phyloP scores from a whole-genome alignment of 306 rosid genomes.

The Ormosia emarginata region DNA sequence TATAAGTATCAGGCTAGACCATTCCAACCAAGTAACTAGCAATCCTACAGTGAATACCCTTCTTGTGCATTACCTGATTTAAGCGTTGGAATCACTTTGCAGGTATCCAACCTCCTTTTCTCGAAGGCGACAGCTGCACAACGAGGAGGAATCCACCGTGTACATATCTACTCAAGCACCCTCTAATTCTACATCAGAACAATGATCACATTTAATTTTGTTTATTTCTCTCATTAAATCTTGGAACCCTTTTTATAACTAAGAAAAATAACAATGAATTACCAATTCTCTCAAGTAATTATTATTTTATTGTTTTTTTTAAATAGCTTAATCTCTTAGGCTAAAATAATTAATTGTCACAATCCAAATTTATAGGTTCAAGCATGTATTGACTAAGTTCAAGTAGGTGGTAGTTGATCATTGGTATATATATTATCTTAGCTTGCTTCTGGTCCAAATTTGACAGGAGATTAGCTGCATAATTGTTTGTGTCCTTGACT shows the following conservation, averaged over 20 bases:
- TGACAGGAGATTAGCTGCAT: constrained; percentile 32
- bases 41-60: no score
- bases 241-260: not conserved
- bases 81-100: no score
- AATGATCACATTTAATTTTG: not conserved
- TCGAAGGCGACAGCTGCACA: no score
- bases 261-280: constrained; percentile 1
- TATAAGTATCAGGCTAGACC: no score
- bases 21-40: no score
- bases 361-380: constrained; percentile 16
- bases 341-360: constrained; percentile 9
- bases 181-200: no score
- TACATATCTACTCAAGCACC: no score
- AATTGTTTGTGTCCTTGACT: constrained; percentile 26
- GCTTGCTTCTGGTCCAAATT: constrained; percentile 17
- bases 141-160: no score
- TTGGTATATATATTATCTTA: not conserved
- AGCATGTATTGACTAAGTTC: constrained; percentile 4
- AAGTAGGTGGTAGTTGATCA: constrained; percentile 20
- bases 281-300: not conserved
- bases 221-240: not conserved
- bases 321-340: not conserved
- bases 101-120: no score
- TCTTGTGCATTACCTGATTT: no score
- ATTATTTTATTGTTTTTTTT: not conserved